phyloP scores from a whole-genome alignment of 805 yeast species.

The Candida berthetii region DNA sequence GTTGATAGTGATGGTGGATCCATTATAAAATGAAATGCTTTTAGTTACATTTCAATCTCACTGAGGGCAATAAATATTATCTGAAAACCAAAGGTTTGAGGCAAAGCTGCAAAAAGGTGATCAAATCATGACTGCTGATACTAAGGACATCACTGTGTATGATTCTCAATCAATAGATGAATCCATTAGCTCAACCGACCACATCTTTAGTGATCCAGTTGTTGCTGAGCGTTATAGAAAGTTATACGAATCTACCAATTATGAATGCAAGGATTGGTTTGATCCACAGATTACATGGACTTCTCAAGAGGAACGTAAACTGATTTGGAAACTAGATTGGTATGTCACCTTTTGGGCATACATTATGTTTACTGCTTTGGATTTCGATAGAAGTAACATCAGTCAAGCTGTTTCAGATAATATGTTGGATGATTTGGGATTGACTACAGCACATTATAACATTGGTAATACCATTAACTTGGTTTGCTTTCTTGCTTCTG shows the following conservation, averaged over 20 bases:
- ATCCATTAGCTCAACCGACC: too few relatives aligned
- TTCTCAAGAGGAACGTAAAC: constrained; percentile 38
- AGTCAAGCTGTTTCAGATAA: constrained; percentile 54
- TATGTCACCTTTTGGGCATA: constrained; percentile 53
- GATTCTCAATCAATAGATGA: too few relatives aligned
- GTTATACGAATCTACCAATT: constrained; percentile 40
- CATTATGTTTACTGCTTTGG: constrained; percentile 51
- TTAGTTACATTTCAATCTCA: too few relatives aligned
- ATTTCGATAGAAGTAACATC: constrained; percentile 53
- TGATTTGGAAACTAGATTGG: constrained; percentile 47
- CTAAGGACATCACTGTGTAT: too few relatives aligned
- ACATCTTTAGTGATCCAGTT: constrained; percentile 30
- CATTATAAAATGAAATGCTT: too few relatives aligned
- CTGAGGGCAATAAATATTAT: too few relatives aligned
- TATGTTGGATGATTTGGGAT: constrained; percentile 39
- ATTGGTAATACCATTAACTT: constrained; percentile 49
- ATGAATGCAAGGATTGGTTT: constrained; percentile 49
- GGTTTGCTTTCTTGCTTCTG: constrained; percentile 48
- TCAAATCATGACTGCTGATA: too few relatives aligned
- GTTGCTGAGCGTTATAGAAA: constrained; percentile 38
- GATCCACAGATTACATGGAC: constrained; percentile 58
- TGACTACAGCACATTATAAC: constrained; percentile 56
- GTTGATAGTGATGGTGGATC: too few relatives aligned
- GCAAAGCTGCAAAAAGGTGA: too few relatives aligned
- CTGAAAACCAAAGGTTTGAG: too few relatives aligned